phyloP scores from a whole-genome alignment of 495 filamentous ascomycete genomes.

The Immersiella caudata region DNA sequence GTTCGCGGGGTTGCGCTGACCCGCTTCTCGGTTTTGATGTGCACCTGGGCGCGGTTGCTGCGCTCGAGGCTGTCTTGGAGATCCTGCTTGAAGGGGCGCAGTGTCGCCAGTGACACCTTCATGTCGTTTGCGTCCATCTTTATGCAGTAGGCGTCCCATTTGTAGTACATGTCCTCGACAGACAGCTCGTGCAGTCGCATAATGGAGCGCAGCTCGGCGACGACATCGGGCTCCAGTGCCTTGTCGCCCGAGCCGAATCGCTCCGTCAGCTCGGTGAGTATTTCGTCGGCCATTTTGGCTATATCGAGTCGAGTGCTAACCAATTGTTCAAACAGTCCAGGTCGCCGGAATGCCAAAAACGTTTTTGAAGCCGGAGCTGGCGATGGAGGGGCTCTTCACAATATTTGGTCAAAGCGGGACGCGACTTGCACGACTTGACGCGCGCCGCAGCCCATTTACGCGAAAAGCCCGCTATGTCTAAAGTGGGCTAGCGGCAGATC shows the following conservation, averaged over 20 bases:
- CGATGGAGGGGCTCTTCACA: conserved; percentile 20
- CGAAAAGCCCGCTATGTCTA: conserved; percentile 26
- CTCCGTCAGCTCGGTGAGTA: conserved; percentile 64
- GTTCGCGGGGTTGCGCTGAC: conserved; percentile 65
- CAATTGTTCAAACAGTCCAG: background rate
- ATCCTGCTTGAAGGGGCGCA: conserved; percentile 79
- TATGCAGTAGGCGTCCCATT: conserved; percentile 97
- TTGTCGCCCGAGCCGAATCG: conserved; percentile 61
- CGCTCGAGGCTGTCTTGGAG: conserved; percentile 82
- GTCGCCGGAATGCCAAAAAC: background rate
- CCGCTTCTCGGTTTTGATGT: conserved; percentile 64
- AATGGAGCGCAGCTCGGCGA: conserved; percentile 79
- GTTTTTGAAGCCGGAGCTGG: background rate
- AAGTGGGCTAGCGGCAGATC: background rate
- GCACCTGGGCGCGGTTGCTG: conserved; percentile 54
- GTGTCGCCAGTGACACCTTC: conserved; percentile 66
- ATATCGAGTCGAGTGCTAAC: background rate
- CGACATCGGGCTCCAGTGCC: conserved; percentile 67
- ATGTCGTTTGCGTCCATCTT: conserved; percentile 81
- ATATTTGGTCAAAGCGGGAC: conserved; percentile 24
- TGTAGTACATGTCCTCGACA: conserved; percentile 85
- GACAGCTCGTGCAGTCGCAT: conserved; percentile 76
- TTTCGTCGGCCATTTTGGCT: conserved; percentile 28
- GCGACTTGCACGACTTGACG: conserved; percentile 23
- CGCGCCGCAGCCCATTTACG: conserved; percentile 34